A percentile compares a stretch with the other conserved stretches of the same genome.
These are phyloP conservation scores for Allium fistulosum DNA, from an alignment of 106 monocot genomes.

Conservation along the genomic window DNA sequence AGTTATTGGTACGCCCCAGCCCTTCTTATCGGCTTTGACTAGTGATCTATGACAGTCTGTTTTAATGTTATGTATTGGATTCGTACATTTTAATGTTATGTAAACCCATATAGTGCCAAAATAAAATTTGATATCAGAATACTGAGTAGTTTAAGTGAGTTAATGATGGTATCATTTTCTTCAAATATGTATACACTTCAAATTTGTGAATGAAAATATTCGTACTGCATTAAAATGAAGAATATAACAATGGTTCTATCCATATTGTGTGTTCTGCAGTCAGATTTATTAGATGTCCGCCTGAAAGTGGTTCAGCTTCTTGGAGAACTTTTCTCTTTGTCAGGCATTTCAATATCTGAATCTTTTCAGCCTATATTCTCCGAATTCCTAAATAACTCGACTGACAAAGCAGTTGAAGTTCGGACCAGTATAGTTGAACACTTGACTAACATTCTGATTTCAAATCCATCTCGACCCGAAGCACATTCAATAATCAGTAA, in stretches of 20 bases:
- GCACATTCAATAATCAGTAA: conserved; percentile 86
- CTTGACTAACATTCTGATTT: conserved; percentile 75
- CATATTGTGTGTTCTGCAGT: conserved; percentile 34
- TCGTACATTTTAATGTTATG: no score
- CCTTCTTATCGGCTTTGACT: neutral
- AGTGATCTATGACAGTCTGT: neutral
- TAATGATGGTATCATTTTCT: no score
- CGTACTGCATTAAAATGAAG: neutral
- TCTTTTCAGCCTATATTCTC: conserved; percentile 77
- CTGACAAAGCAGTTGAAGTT: conserved; percentile 77
- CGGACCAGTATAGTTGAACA: conserved; percentile 76
- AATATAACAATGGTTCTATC: conserved; percentile 8
- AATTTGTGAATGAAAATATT: neutral
- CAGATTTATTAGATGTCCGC: conserved; percentile 76
- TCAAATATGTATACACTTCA: no score
- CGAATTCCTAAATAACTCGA: conserved; percentile 88
- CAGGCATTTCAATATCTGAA: conserved; percentile 55
- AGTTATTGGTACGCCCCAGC: conserved; percentile 63
- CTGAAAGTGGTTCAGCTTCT: conserved; percentile 77
- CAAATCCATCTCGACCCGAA: conserved; percentile 69
- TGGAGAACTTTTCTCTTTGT: conserved; percentile 75
- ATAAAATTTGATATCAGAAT: neutral
- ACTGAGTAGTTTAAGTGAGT: neutral
- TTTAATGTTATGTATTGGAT: no score
- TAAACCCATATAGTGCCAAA: no score